Percentiles rank a stretch among this genome's conserved stretches.
These are phyloP conservation scores for Avena eriantha DNA, from an alignment of 176 grass and related monocot genomes.

Conservation along the genomic window DNA sequence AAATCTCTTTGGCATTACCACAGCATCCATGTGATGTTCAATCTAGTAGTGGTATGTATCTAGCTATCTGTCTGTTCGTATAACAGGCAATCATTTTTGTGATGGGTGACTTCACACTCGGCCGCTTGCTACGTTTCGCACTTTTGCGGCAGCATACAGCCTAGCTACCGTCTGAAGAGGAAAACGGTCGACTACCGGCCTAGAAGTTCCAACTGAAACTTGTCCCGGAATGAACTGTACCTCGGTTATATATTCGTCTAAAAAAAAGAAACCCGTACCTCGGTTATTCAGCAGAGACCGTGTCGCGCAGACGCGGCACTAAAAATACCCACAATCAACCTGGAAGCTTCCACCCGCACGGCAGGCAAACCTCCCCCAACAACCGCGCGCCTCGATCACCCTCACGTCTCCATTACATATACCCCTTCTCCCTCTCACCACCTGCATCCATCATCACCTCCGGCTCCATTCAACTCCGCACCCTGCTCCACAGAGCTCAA, in stretches of 20 bases:
- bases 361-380: constrained; percentile 32
- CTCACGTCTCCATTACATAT: constrained; percentile 17
- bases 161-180: neutral
- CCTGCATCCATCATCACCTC: neutral
- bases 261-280: neutral
- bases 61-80: too few species aligned
- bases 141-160: neutral
- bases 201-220: neutral
- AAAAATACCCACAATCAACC: neutral
- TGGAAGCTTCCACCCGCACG: constrained; percentile 40
- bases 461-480: neutral
- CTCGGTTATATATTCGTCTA: neutral
- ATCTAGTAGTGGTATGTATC: too few species aligned
- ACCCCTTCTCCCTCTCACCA: neutral
- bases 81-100: too few species aligned
- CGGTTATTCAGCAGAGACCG: constrained; percentile 31
- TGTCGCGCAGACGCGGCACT: neutral
- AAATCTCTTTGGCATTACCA: too few species aligned
- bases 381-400: constrained; percentile 41
- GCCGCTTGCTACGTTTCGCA: neutral
- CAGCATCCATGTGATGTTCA: too few species aligned
- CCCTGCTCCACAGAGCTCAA: neutral
- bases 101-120: neutral
- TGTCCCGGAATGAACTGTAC: constrained; percentile 2
- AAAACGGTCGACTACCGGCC: neutral